Percentiles rank a stretch among this genome's conserved stretches.
Evolutionary conservation across 2,329 filamentous ascomycete species (phyloP).

Genomic region (Ambrosiella cleistominuta): DNA sequence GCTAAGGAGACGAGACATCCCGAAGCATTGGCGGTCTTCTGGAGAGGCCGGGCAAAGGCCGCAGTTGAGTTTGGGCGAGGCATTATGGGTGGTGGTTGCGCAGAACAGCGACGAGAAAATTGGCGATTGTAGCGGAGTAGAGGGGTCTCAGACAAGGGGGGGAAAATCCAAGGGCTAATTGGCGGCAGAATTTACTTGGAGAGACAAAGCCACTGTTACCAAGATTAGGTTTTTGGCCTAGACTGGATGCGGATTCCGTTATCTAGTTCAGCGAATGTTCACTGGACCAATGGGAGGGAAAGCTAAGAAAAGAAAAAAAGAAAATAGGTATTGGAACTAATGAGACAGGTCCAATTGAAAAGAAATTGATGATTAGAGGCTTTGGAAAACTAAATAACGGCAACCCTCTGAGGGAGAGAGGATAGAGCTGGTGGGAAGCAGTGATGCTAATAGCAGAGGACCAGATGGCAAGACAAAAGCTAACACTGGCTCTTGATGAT

Average conservation of each 20-base stretch:
- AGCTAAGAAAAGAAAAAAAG: constrained; percentile 2
- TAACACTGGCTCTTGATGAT: neutral
- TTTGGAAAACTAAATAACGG: neutral
- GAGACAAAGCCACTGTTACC: neutral
- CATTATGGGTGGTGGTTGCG: constrained; percentile 4
- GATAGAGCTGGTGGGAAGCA: neutral
- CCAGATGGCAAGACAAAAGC: neutral
- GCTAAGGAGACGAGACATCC: constrained; percentile 1
- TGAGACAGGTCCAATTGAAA: neutral
- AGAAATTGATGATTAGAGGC: neutral
- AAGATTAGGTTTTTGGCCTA: neutral
- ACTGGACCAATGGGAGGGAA: neutral
- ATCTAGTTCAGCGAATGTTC: constrained; percentile 5
- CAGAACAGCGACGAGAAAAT: constrained; percentile 1
- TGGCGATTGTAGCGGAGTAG: neutral
- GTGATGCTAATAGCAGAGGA: neutral
- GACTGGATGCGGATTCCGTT: neutral
- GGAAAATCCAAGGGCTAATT: constrained; percentile 8
- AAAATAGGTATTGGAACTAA: constrained; percentile 1
- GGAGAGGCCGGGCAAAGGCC: constrained; percentile 7
- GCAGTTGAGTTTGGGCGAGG: constrained; percentile 9
- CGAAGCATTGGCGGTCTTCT: neutral
- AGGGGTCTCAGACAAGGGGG: constrained; percentile 2
- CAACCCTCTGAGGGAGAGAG: neutral
- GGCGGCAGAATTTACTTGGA: constrained; percentile 2